These are phyloP conservation scores for Xerocomus spinulosus DNA, from an alignment of 768 basidiomycete genomes.

Conservation along the genomic window DNA sequence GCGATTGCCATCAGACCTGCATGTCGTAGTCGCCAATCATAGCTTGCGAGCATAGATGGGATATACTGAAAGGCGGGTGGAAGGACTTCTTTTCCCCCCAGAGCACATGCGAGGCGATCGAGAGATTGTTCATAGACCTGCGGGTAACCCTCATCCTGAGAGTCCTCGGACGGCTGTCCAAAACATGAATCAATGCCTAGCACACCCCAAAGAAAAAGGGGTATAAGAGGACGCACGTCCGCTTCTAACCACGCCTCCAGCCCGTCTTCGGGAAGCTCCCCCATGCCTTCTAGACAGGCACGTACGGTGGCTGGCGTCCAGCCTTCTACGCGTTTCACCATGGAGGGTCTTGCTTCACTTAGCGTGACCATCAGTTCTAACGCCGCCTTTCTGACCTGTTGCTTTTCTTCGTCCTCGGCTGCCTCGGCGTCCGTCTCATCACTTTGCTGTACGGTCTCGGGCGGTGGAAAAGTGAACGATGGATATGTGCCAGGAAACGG, in stretches of 20 bases:
- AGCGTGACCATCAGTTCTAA: conserved; percentile 81
- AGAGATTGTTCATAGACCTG: conserved; percentile 79
- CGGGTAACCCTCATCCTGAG: conserved; percentile 59
- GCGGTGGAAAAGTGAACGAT: conserved; percentile 40
- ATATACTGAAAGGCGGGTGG: conserved; percentile 81
- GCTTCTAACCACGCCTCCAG: conserved; percentile 63
- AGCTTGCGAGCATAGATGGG: conserved; percentile 73
- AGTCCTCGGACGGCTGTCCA: conserved; percentile 57
- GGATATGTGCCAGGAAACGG: conserved; percentile 35
- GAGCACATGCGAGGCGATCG: conserved; percentile 74
- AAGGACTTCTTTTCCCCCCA: conserved; percentile 71
- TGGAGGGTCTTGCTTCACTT: conserved; percentile 66
- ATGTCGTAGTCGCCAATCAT: conserved; percentile 82
- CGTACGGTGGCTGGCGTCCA: conserved; percentile 71
- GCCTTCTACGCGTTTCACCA: conserved; percentile 63
- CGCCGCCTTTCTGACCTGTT: conserved; percentile 66
- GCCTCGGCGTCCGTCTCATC: conserved; percentile 33
- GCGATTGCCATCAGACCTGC: conserved; percentile 87
- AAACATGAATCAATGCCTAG: background rate
- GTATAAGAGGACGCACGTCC: conserved; percentile 52
- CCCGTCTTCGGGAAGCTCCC: conserved; percentile 63
- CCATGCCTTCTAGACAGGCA: conserved; percentile 79
- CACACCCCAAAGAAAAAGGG: background rate
- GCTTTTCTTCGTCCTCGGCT: conserved; percentile 58
- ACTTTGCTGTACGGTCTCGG: conserved; percentile 25